Evolutionary conservation across 768 basidiomycete species (phyloP).

Genomic region (Lentinula sp.): DNA sequence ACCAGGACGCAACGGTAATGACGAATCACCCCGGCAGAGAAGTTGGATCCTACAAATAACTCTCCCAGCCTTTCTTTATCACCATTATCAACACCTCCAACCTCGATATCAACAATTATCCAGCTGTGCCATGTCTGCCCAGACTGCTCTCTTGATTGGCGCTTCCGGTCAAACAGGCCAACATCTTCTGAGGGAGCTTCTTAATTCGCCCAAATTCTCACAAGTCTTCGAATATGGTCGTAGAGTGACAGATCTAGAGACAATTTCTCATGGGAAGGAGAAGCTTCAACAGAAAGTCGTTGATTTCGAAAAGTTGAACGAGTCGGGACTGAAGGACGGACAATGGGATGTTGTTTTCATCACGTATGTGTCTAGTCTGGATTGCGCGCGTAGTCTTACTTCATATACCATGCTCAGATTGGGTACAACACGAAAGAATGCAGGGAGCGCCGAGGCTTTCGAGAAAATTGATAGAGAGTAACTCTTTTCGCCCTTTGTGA

Average conservation of each 20-base stretch:
- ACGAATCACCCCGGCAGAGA: not conserved
- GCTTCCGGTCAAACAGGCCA: constrained; percentile 69
- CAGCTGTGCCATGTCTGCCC: not conserved
- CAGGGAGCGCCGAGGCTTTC: constrained; percentile 61
- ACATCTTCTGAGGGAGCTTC: constrained; percentile 53
- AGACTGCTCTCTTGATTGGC: constrained; percentile 64
- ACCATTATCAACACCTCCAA: not conserved
- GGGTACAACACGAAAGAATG: constrained; percentile 56
- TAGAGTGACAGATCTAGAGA: constrained; percentile 40
- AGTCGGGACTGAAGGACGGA: constrained; percentile 42
- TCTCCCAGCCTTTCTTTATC: not conserved
- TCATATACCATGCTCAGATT: constrained; percentile 28
- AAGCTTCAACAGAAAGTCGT: constrained; percentile 66
- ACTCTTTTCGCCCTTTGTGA: constrained; percentile 15
- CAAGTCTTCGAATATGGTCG: constrained; percentile 70
- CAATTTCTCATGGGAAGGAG: constrained; percentile 32
- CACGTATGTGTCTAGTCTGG: constrained; percentile 32
- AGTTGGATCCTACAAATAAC: too few relatives aligned
- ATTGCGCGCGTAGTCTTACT: not conserved
- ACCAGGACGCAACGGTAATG: not conserved
- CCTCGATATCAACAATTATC: not conserved
- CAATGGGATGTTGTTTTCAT: constrained; percentile 77
- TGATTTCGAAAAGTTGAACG: constrained; percentile 62
- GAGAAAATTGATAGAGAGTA: constrained; percentile 77
- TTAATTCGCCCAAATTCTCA: constrained; percentile 47